A percentile compares a stretch with the other conserved stretches of the same genome.
phyloP scores from a whole-genome alignment of 2,329 filamentous ascomycete species.

The Fusarium decemcellulare region DNA sequence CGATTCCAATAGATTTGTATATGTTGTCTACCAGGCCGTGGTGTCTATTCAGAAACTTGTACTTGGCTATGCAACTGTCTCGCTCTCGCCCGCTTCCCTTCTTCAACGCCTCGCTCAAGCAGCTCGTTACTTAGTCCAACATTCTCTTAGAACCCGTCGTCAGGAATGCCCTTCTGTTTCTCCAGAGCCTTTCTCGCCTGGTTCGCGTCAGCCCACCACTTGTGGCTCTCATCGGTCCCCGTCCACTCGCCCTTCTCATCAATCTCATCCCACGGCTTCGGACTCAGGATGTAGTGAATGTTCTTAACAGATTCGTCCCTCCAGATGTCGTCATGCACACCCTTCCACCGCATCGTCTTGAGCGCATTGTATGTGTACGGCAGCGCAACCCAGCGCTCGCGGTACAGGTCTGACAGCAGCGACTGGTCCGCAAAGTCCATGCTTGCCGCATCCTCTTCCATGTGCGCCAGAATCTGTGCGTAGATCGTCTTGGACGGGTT shows the following conservation, averaged over 20 bases:
- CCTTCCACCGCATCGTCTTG: conserved; percentile 69
- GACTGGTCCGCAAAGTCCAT: conserved; percentile 74
- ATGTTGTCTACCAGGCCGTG: too few species aligned
- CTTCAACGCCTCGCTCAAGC: conserved; percentile 10
- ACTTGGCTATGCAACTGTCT: too few species aligned
- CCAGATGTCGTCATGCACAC: conserved; percentile 71
- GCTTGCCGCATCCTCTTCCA: conserved; percentile 61
- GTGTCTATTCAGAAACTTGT: too few species aligned
- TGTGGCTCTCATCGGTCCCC: conserved; percentile 63
- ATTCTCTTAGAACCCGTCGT: conserved; percentile 41
- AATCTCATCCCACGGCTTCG: conserved; percentile 73
- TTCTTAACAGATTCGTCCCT: conserved; percentile 71
- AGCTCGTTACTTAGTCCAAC: background rate
- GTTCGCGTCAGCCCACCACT: conserved; percentile 70
- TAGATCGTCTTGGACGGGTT: conserved; percentile 65
- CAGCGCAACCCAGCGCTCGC: conserved; percentile 69
- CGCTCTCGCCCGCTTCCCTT: background rate
- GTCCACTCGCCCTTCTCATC: conserved; percentile 59
- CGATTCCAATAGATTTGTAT: background rate
- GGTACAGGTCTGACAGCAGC: conserved; percentile 69
- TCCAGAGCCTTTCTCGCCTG: conserved; percentile 59
- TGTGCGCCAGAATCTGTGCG: conserved; percentile 64
- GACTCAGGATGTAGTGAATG: conserved; percentile 72
- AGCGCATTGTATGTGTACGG: conserved; percentile 75
- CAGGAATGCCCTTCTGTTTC: conserved; percentile 53